A percentile compares a stretch with the other conserved stretches of the same genome.
Conservation (phyloP, 768 basidiomycete genomes). For the Rhizopogon vinicolor region DNA sequence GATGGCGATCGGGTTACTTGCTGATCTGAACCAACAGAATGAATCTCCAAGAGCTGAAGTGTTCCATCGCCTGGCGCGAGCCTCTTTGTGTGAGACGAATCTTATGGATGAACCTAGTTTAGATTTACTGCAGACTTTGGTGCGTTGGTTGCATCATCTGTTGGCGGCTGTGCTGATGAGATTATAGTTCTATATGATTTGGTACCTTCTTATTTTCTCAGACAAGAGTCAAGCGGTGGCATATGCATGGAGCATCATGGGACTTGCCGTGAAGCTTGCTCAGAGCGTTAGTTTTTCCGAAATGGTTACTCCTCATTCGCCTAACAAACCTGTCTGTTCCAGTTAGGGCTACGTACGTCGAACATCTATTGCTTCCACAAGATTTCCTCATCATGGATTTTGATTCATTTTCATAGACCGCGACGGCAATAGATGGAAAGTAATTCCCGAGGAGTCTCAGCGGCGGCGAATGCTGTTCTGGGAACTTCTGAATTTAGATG, state of each 20-base stretch:
- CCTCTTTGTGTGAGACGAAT: constrained; percentile 67
- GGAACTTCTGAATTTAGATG: constrained; percentile 69
- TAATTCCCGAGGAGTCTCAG: constrained; percentile 70
- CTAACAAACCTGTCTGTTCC: constrained; percentile 7
- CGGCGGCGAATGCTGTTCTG: constrained; percentile 67
- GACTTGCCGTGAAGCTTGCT: constrained; percentile 67
- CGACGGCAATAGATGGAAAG: constrained; percentile 56
- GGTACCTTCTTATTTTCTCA: constrained; percentile 71
- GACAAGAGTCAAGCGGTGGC: constrained; percentile 70
- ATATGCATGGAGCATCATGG: constrained; percentile 75
- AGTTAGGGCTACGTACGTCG: constrained; percentile 67
- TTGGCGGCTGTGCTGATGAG: constrained; percentile 25
- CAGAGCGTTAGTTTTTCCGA: constrained; percentile 52
- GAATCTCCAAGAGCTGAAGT: constrained; percentile 57
- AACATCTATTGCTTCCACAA: constrained; percentile 6
- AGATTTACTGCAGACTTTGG: constrained; percentile 65
- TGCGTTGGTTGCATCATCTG: constrained; percentile 24
- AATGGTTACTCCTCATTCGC: background rate
- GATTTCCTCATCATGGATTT: constrained; percentile 4
- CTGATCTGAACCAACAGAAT: constrained; percentile 53
- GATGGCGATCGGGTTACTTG: constrained; percentile 66
- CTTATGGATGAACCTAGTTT: constrained; percentile 74
- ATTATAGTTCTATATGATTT: constrained; percentile 66
- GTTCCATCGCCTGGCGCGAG: constrained; percentile 63
- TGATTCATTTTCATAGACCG: constrained; percentile 46